Evolutionary conservation across 176 grass and related monocot genomes (phyloP).

Genomic region (Ampelocalamus luodianensis): DNA sequence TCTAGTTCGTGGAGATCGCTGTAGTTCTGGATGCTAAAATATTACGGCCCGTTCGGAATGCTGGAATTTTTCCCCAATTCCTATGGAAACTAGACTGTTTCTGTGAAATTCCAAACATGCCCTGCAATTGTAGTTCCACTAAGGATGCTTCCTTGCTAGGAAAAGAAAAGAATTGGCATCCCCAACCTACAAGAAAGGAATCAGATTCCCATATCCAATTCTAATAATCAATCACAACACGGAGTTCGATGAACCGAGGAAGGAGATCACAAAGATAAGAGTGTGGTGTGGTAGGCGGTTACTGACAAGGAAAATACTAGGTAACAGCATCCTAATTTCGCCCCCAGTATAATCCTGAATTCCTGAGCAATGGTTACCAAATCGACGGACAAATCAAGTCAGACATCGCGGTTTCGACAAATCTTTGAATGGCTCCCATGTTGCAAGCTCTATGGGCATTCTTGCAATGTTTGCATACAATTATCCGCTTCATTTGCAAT

Average conservation of each 20-base stretch:
- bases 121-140: not conserved
- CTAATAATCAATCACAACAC: not conserved
- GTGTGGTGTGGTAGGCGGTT: not conserved
- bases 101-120: too few relatives aligned
- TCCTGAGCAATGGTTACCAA: too few relatives aligned
- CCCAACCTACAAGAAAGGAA: slow-evolving; percentile 18
- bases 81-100: too few relatives aligned
- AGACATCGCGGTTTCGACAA: not conserved
- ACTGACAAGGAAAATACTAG: not conserved
- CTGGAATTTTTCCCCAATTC: too few relatives aligned
- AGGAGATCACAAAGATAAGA: not conserved
- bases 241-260: not conserved
- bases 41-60: too few relatives aligned
- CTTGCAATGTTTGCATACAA: not conserved
- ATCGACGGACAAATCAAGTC: too few relatives aligned
- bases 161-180: not conserved
- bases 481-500: not conserved
- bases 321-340: not conserved
- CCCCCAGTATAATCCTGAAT: too few relatives aligned
- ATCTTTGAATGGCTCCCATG: not conserved
- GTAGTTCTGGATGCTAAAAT: not conserved
- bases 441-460: not conserved
- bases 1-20: not conserved
- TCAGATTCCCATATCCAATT: not conserved
- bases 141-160: slow-evolving; percentile 5